Base-by-base conservation (phyloP, 75 land plant species). In the Sequoiadendron giganteum region DNA sequence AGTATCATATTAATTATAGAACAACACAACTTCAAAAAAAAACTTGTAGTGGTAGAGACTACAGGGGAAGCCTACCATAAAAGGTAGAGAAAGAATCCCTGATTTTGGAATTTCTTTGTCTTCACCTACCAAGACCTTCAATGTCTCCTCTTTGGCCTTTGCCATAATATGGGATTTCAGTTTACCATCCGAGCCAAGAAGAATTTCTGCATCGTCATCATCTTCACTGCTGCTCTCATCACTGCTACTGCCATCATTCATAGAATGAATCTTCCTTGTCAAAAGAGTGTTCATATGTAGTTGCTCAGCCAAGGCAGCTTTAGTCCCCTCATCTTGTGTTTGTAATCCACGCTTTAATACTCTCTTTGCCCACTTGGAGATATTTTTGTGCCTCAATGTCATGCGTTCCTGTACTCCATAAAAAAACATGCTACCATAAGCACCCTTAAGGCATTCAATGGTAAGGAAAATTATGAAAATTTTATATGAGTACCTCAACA, bases 351-450 rank as follows among this genome's bases (percentile, higher is more conserved):
- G 94, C 85, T 93, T 90, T 47, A 96, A 40, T 18, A 94, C 94
- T 45, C 98, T 93, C 87, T 93, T 95, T 81, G 98, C 99, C 97
- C 98, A 97, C 78, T 93, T 92, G 4, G 96, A 93, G n/a, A 88
- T 95, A 88, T 95, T 96, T 90, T 93, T 97, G 85, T 97, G 99
- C 91, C 94, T 96, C 86, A 95, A 76, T 40, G 96, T 97, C 97
- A 96, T 91, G 38, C 99, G 94, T 86, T 97, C 99, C 98, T 97
- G 94, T 61, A 95, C 42, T 36, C 77, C 84, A 58, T 40, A 36
- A 85, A 40, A 85, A 75, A 89, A 47, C n/a, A 10, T 45, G 52
- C 21, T 47, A 45, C 52, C 48, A 82, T 82, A 82, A 45, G 54
- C 47, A 45, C 30, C 48, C 13, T 47, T 82, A 21, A 47, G n/a